Evolutionary conservation across 2,329 filamentous ascomycete genomes (phyloP).

Genomic region (Neophaeococcomyces mojaviensis): DNA sequence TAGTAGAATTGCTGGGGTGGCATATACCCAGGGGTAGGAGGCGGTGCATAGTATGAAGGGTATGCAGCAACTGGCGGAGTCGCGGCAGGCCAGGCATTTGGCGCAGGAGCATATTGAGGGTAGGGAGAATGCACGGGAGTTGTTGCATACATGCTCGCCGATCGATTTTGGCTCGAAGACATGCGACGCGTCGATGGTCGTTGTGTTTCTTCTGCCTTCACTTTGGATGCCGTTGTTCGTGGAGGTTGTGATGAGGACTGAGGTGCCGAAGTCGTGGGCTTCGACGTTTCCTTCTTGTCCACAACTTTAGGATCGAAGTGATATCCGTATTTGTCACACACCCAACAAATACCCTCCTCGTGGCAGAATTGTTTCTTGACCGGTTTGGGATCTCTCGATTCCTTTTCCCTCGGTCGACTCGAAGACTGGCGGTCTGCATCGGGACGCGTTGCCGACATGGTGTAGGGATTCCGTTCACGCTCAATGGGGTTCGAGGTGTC

Average conservation of each 20-base stretch:
- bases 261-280: conserved; percentile 8
- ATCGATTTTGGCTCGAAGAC: conserved; percentile 6
- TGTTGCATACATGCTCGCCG: conserved; percentile 2
- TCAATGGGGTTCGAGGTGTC: conserved; percentile 27
- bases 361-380: conserved; percentile 19
- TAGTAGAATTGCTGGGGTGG: conserved; percentile 4
- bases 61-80: conserved; percentile 3
- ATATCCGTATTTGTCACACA: conserved; percentile 30
- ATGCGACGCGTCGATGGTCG: conserved; percentile 9
- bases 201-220: conserved; percentile 10
- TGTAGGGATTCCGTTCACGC: conserved; percentile 19
- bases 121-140: conserved; percentile 1
- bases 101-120: neutral
- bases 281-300: conserved; percentile 6
- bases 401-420: conserved; percentile 10
- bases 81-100: neutral
- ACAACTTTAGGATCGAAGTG: conserved; percentile 20
- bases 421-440: conserved; percentile 12
- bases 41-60: conserved; percentile 2
- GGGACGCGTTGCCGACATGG: conserved; percentile 2
- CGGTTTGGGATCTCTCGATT: conserved; percentile 3
- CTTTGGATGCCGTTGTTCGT: conserved; percentile 8
- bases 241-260: conserved; percentile 11
- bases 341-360: conserved; percentile 29
- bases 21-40: neutral